Base-by-base conservation (phyloP, 2,329 filamentous ascomycete genomes). In the Coleophoma cylindrospora region DNA sequence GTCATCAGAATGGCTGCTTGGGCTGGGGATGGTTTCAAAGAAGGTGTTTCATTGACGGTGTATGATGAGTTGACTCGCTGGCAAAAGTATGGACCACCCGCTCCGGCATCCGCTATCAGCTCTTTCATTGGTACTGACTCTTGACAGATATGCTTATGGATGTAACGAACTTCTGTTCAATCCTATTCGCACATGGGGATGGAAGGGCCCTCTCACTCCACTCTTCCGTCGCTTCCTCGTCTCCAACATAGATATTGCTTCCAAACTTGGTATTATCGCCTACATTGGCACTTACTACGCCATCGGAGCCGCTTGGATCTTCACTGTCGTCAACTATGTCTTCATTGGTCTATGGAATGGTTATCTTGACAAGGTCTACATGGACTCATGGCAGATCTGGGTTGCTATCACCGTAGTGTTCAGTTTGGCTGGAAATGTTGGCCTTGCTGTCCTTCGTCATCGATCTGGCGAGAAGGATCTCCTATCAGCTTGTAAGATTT, bases 271-370 rank as follows among this genome's bases (percentile, higher is more conserved):
- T 46, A 82, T 90, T 57, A 70, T 89, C 64, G 85, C 85, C 2
- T 91, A 90, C 65, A 87, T 90, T 54, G 87, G 86, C 43, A 90
- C 87, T 2, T 90, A 91, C 70, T 90, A 89, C 65, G 87, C 87
- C 55, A 86, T 91, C 54, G 87, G 81, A 32, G 85, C 84, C 8
- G 83, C 86, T 21, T 90, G 86, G 85, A 74, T 88, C 61, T 75
- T 89, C 70, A 89, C 86, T 1, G 73, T 81, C 6, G 73, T 75
- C 64, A 90, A 90, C 70, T 91, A 89, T 71, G 87, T 90, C 68
- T 69, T 87, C 40, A 80, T 86, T 57, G 87, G 87, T 51, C 90
- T 85, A 83, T 86, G 80, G 70, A 88, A 87, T 63, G 86, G 83
- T 44, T 84, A 84, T 64, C 77, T 91, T 17, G 87, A 91, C 68